Conservation (phyloP, 2,329 filamentous ascomycete species). For the Diaporthe longicolla region DNA sequence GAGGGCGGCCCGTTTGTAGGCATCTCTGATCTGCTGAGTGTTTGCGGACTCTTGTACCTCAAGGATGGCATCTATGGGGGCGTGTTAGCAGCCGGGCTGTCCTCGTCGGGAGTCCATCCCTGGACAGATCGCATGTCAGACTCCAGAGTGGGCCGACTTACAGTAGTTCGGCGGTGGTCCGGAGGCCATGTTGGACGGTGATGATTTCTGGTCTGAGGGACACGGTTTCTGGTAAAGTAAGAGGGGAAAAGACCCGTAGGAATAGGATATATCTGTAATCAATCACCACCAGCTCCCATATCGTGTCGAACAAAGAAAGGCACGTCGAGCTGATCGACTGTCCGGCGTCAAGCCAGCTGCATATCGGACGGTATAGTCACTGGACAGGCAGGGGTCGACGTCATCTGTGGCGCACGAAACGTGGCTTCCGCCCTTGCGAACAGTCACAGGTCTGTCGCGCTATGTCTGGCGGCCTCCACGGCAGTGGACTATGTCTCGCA, state of each 20-base stretch:
- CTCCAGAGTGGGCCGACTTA: conserved; percentile 52
- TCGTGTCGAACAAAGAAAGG: conserved; percentile 5
- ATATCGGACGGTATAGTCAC: conserved; percentile 13
- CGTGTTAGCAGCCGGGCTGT: conserved; percentile 27
- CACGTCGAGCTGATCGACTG: conserved; percentile 43
- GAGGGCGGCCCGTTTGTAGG: conserved; percentile 94
- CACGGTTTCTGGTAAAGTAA: background rate
- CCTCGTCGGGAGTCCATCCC: conserved; percentile 8
- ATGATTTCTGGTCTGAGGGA: background rate
- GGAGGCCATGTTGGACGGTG: conserved; percentile 48
- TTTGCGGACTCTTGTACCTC: conserved; percentile 81
- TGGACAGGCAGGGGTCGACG: conserved; percentile 30
- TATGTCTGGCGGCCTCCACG: background rate
- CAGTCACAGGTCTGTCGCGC: conserved; percentile 9
- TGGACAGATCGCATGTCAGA: background rate
- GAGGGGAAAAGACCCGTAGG: background rate
- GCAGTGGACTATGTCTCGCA: background rate
- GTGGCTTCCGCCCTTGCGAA: conserved; percentile 31
- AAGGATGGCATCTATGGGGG: conserved; percentile 76
- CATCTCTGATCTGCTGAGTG: conserved; percentile 88
- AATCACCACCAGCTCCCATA: background rate
- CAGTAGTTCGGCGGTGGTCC: conserved; percentile 71
- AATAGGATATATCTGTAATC: background rate
- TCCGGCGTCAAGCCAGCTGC: background rate
- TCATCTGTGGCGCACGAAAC: conserved; percentile 39